Conservation (phyloP, 495 filamentous ascomycete species). For the Coniosporium apollinis region DNA sequence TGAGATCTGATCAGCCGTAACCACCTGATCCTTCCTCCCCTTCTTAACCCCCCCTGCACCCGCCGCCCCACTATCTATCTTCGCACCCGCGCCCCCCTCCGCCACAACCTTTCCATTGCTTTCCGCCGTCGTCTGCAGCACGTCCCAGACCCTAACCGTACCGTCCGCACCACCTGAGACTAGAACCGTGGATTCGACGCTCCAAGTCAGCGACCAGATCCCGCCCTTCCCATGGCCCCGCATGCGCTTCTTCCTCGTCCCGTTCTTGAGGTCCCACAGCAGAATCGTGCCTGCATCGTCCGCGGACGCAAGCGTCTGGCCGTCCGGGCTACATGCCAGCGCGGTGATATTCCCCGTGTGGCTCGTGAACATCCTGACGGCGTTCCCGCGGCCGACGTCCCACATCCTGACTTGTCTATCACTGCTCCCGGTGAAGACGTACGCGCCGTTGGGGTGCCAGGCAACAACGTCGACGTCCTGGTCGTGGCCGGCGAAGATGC, state of each 20-base stretch:
- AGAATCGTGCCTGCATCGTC: constrained; percentile 74
- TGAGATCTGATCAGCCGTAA: constrained; percentile 82
- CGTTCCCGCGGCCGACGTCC: constrained; percentile 69
- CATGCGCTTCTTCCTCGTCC: constrained; percentile 73
- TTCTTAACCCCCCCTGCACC: constrained; percentile 36
- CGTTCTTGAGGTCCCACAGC: constrained; percentile 80
- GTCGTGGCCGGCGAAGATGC: constrained; percentile 83
- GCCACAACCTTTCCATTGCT: constrained; percentile 37
- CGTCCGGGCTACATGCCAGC: constrained; percentile 68
- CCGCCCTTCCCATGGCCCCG: constrained; percentile 86
- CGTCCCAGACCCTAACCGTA: constrained; percentile 85
- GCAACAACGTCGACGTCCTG: constrained; percentile 66
- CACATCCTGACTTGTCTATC: constrained; percentile 96
- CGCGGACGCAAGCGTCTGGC: constrained; percentile 73
- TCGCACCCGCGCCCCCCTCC: constrained; percentile 33
- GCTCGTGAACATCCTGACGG: constrained; percentile 81
- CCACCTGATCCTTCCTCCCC: constrained; percentile 76
- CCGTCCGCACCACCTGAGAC: constrained; percentile 82
- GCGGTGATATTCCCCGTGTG: constrained; percentile 73
- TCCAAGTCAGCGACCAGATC: constrained; percentile 84
- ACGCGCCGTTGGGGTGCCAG: constrained; percentile 86
- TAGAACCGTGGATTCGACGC: constrained; percentile 72
- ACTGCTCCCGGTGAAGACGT: constrained; percentile 75
- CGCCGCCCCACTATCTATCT: constrained; percentile 17
- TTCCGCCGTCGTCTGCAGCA: constrained; percentile 15